Base-by-base conservation (phyloP, 352 stramenopile genomes). In the Pythium vanterpoolii region DNA sequence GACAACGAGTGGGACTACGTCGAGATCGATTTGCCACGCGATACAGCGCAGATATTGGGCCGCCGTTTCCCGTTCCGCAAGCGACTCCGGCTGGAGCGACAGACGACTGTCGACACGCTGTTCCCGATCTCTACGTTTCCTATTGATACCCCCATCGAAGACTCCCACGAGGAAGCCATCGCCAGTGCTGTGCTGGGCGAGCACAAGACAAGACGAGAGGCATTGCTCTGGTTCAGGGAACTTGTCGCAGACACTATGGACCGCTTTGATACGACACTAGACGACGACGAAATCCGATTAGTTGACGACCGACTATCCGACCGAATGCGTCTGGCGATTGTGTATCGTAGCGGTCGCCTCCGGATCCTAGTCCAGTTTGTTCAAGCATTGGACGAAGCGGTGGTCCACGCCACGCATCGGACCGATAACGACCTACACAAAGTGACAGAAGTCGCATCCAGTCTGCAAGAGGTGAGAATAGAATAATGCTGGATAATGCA, bases 1-100 rank as follows among this genome's bases (percentile, higher is more conserved):
- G 56, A 93, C 46, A 98, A 98, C 43, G 84, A 96, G 68, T 97
- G 90, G 88, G 91, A 90, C 49, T 82, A 68, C 30, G 70, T 90
- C 14, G 81, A 90, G 27, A 38, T 92, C n/a, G 69, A 77, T 24
- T 57, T 91, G 18, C 71, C 72, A 7, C 83, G 74, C 27, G 62
- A 74, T 46, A 62, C 59, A 16, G 18, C 68, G 42, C 56, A 61
- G 1, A 56, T 62, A 10, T 44, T 68, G 0, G 64, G 69, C 6
- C 71, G 53, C 14, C 77, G 71, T 27, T 71, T 86, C 38, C 72
- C 72, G 10, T 86, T 86, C 52, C 64, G 77, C 45, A 71, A 72
- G 28, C 63, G 76, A 14, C 60, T 90, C 6, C 74, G 76, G 18
- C 66, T 88, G 23, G 79, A 89, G 47, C 54, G 62, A 11, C 48